Evolutionary conservation across 2,329 filamentous ascomycete genomes (phyloP).

Genomic region (Cadophora sp.): DNA sequence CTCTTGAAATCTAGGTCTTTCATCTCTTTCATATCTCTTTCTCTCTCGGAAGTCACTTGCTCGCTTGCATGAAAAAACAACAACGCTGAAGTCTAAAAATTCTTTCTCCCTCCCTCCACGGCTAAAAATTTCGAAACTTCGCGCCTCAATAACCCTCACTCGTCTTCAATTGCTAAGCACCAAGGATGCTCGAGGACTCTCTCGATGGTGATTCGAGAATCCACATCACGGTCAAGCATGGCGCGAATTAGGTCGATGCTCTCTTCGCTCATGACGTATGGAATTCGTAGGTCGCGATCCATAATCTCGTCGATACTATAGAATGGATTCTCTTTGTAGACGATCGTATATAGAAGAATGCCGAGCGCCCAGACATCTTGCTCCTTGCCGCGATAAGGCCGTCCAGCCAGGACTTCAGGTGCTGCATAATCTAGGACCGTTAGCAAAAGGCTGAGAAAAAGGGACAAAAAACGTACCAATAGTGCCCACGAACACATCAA

Average conservation of each 20-base stretch:
- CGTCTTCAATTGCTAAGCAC: conserved; percentile 48
- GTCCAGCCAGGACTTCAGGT: conserved; percentile 94
- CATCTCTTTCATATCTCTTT: conserved; percentile 14
- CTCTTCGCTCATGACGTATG: conserved; percentile 86
- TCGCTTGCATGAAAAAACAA: conserved; percentile 8
- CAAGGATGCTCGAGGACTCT: conserved; percentile 91
- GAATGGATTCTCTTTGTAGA: conserved; percentile 99
- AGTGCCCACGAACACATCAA: conserved; percentile 98
- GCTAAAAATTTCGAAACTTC: conserved; percentile 20
- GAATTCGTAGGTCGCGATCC: conserved; percentile 92
- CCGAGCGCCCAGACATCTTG: conserved; percentile 98
- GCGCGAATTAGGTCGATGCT: conserved; percentile 89
- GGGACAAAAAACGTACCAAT: conserved; percentile 72
- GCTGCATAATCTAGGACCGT: conserved; percentile 83
- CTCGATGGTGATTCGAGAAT: conserved; percentile 82
- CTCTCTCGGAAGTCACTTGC: background rate
- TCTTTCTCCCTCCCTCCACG: conserved; percentile 10
- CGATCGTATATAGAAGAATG: conserved; percentile 96
- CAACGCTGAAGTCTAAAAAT: conserved; percentile 17
- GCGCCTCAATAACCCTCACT: conserved; percentile 35
- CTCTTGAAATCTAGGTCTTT: conserved; percentile 21
- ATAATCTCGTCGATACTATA: conserved; percentile 99
- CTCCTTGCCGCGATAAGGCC: conserved; percentile 91
- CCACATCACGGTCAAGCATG: conserved; percentile 93
- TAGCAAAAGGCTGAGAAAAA: conserved; percentile 24